Base-by-base conservation (phyloP, 495 filamentous ascomycete genomes). In the Immersiella caudata region DNA sequence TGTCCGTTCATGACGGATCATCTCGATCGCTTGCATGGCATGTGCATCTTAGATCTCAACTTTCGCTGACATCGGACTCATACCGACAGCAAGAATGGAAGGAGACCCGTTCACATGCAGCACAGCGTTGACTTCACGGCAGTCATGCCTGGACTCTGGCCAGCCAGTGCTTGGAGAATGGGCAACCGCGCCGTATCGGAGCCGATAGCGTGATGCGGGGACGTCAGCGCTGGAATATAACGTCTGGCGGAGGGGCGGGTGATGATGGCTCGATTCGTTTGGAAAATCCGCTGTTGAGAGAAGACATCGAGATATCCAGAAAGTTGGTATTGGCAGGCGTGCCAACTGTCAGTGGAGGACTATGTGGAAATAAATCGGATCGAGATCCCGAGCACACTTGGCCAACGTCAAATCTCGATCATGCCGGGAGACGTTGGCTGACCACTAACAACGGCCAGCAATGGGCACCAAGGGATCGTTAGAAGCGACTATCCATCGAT, bases 371-470 rank as follows among this genome's bases (percentile, higher is more conserved):
- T 46, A 62, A 21, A 18, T 25, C 59, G 18, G 59, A 62, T 62
- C 59, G 59, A 62, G 59, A 62, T 62, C 36, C 36, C 20, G 29
- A 9, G 59, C 22, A 14, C 29, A n/a, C 59, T 61, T 21, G 21
- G 8, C 9, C 22, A 35, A 6, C 27, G 0, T n/a, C n/a, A 20
- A 29, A 62, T 62, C 59, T 50, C 36, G 59, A 50, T 50, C 27
- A 22, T 2, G 46, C 18, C 33, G 6, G 58, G 29, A 33, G 29
- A 33, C 29, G 29, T 33, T 33, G 29, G n/a, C n/a, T n/a, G n/a
- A n/a, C 29, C 29, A 3, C 29, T 33, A n/a, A n/a, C 29, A 33
- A 33, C 29, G 29, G 29, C 8, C 29, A 33, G 29, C 29, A 33
- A 33, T 33, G 29, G n/a, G 51, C 20, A 55, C 49, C 11, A 46